Base-by-base conservation (phyloP, 2,329 filamentous ascomycete genomes). In the Coleophoma eucalyptorum region DNA sequence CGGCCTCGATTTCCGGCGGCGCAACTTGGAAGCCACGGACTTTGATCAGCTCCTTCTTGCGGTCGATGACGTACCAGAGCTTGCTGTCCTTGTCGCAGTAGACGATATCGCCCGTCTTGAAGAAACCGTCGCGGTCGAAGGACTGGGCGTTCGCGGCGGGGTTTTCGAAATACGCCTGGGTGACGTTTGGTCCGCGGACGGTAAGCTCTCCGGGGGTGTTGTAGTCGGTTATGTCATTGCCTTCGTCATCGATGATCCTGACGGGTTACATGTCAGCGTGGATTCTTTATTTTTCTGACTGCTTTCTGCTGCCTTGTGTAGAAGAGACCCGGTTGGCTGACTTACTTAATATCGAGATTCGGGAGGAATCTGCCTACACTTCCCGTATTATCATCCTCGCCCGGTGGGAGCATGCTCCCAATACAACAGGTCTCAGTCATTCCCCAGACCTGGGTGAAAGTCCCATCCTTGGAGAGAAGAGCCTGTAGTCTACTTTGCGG, bases 151-250 rank as follows among this genome's bases (percentile, higher is more conserved):
- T 64, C 10, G 62, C 61, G 8, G 46, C 46, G 8, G 55, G 45
- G 45, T 63, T 65, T 41, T 77, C 74, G 85, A 88, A 93, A 67
- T 95, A 95, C 5, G 87, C 84, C 53, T 80, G 82, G 79, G 90
- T 86, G 42, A 93, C 71, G 33, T 82, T 89, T 2, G 87, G 89
- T 0, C 80, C 87, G 1, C 80, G 76, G 5, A 93, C 73, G 81
- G 85, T 90, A 18, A 94, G 72, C 68, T 67, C 62, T 4, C 65
- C 64, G 4, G 49, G 56, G 46, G 63, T 49, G 13, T 69, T 68
- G 5, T 60, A 61, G 3, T 42, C 55, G 6, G 56, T 58, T 20
- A 63, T 60, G 6, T 63, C 57, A 3, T 59, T 58, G 15, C 53
- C 60, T 4, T 54, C 41, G 4, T 63, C 58, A 41, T 63, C 57